phyloP scores from a whole-genome alignment of 345 rosid genomes.

The Passiflora organensis region DNA sequence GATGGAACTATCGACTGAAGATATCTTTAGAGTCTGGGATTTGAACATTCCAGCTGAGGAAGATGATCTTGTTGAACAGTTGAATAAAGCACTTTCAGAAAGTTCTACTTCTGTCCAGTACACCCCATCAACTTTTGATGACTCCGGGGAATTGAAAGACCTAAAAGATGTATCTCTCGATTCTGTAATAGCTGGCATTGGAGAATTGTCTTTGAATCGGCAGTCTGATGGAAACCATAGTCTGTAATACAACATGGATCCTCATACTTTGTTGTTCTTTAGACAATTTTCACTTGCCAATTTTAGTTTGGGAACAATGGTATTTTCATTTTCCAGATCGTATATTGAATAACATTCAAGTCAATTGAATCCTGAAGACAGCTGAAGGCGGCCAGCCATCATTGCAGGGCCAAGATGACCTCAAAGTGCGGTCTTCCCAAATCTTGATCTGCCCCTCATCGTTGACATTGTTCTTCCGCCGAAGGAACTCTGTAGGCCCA shows the following conservation, averaged over 20 bases:
- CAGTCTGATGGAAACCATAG: not conserved
- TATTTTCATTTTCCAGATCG: no score
- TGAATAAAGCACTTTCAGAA: constrained; percentile 42
- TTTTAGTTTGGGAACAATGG: no score
- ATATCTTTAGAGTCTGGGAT: constrained; percentile 73
- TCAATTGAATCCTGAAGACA: no score
- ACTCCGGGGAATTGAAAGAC: constrained; percentile 23
- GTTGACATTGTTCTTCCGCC: no score
- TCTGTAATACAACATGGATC: no score
- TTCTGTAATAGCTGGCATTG: constrained; percentile 43
- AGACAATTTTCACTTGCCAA: no score
- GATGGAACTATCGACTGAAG: constrained; percentile 23
- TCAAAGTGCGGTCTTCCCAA: no score
- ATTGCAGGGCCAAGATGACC: no score
- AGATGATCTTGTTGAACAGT: constrained; percentile 44
- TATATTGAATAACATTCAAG: no score
- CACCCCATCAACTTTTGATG: constrained; percentile 20
- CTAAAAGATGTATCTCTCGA: constrained; percentile 30
- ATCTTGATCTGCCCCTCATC: no score
- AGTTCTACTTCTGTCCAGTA: constrained; percentile 17
- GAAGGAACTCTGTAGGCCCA: not conserved
- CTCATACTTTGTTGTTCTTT: not conserved
- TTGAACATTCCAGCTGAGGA: constrained; percentile 41
- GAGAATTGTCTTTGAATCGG: constrained; percentile 45
- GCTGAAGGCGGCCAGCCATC: no score